phyloP scores from a whole-genome alignment of 306 rosid genomes.

The Comarum palustre region DNA sequence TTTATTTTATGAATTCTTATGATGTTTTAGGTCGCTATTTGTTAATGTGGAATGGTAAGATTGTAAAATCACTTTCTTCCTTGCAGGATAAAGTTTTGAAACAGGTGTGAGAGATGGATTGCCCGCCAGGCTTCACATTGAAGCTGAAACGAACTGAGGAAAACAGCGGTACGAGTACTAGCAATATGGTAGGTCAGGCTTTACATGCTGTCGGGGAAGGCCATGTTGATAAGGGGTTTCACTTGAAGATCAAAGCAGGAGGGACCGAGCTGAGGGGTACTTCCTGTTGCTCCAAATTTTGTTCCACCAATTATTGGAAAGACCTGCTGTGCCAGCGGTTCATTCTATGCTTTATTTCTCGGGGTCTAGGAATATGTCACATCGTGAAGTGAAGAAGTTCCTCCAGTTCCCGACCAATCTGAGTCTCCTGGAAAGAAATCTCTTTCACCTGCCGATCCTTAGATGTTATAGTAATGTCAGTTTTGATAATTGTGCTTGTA shows the following conservation, averaged over 20 bases:
- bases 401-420: background rate
- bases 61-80: background rate
- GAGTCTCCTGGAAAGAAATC: no score
- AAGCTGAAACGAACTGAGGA: constrained; percentile 56
- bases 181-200: constrained; percentile 34
- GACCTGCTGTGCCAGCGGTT: constrained; percentile 34
- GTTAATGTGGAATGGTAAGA: background rate
- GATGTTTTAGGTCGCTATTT: background rate
- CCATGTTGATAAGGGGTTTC: constrained; percentile 41
- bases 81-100: constrained; percentile 28
- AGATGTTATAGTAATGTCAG: background rate
- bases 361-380: constrained; percentile 29
- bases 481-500: background rate
- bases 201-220: constrained; percentile 55
- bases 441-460: constrained; percentile 16
- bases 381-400: constrained; percentile 25
- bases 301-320: constrained; percentile 47
- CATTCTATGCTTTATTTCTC: constrained; percentile 18
- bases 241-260: constrained; percentile 40
- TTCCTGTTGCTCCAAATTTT: constrained; percentile 46
- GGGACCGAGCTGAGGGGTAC: constrained; percentile 40
- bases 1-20: background rate
- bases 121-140: constrained; percentile 30
- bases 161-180: constrained; percentile 16
- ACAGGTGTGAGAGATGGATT: background rate